A percentile compares a stretch with the other conserved stretches of the same genome.
Evolutionary conservation across 345 rosid species (phyloP).

Genomic region (Salix exigua): DNA sequence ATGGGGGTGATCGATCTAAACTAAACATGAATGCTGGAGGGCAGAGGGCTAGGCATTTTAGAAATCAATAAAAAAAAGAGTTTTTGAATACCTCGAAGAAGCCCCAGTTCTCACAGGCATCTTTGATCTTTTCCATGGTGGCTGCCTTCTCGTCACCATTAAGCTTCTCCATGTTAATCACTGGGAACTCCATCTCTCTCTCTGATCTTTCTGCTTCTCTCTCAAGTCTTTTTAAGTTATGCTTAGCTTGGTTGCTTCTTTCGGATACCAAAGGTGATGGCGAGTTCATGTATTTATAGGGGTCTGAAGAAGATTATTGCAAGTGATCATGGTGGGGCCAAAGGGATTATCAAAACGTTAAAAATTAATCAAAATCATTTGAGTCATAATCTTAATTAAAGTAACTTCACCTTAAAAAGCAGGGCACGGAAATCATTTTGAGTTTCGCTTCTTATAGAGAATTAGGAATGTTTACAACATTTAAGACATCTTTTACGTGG

Average conservation of each 20-base stretch:
- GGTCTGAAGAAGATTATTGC: background rate
- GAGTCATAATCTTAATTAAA: too few relatives aligned
- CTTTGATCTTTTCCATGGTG: slow-evolving; percentile 68
- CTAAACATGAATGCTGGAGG: background rate
- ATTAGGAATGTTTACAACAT: too few relatives aligned
- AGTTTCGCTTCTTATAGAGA: too few relatives aligned
- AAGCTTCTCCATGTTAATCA: slow-evolving; percentile 60
- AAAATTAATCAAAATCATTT: too few relatives aligned
- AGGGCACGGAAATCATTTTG: too few relatives aligned
- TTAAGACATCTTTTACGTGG: too few relatives aligned
- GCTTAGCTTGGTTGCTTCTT: background rate
- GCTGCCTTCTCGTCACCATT: slow-evolving; percentile 59
- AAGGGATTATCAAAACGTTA: background rate
- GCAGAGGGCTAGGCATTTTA: background rate
- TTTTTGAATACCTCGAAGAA: slow-evolving; percentile 71
- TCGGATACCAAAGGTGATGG: background rate
- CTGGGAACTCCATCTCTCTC: slow-evolving; percentile 62
- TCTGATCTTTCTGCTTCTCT: background rate
- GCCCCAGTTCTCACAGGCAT: slow-evolving; percentile 98
- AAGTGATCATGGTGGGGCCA: slow-evolving; percentile 3
- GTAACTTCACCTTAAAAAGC: too few relatives aligned
- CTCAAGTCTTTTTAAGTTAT: background rate
- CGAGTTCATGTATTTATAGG: slow-evolving; percentile 27
- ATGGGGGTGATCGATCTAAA: background rate
- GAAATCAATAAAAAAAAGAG: background rate